Evolutionary conservation across 768 basidiomycete species (phyloP).

Genomic region (Leccinum aurantiacum): DNA sequence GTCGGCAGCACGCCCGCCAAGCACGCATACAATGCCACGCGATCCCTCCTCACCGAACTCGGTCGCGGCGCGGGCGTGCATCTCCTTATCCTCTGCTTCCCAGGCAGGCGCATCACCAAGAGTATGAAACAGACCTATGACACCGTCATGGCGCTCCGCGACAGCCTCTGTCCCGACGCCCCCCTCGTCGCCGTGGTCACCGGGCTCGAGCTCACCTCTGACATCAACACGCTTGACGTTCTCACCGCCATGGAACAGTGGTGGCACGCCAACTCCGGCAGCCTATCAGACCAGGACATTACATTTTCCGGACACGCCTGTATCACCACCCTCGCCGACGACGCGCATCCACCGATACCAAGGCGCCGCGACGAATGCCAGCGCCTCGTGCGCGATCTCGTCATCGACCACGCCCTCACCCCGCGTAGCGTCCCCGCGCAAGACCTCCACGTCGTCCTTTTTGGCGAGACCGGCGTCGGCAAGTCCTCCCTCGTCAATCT

Average conservation of each 20-base stretch:
- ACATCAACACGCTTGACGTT: background rate
- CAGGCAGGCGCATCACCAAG: constrained; percentile 20
- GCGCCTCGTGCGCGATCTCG: constrained; percentile 24
- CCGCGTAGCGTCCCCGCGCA: constrained; percentile 19
- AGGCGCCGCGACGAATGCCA: constrained; percentile 27
- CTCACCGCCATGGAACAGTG: constrained; percentile 23
- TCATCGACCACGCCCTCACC: constrained; percentile 23
- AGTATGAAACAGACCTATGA: constrained; percentile 24
- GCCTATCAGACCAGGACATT: constrained; percentile 12
- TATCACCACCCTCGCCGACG: constrained; percentile 24
- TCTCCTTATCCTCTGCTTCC: constrained; percentile 22
- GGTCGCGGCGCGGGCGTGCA: constrained; percentile 16
- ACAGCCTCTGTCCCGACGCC: constrained; percentile 17
- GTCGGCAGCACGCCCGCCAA: constrained; percentile 9
- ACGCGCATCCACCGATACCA: constrained; percentile 13
- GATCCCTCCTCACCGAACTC: constrained; percentile 24
- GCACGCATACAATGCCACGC: constrained; percentile 20
- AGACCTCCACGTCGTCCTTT: constrained; percentile 37
- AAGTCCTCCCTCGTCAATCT: constrained; percentile 40
- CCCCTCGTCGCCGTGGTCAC: constrained; percentile 23
- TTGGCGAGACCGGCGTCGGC: constrained; percentile 41
- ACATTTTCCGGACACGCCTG: constrained; percentile 22
- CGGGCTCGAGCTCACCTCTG: constrained; percentile 17
- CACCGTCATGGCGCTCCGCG: constrained; percentile 15
- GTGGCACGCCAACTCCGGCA: constrained; percentile 19